Evolutionary conservation across 2,329 filamentous ascomycete genomes (phyloP).

Genomic region (Talaromyces sp.): DNA sequence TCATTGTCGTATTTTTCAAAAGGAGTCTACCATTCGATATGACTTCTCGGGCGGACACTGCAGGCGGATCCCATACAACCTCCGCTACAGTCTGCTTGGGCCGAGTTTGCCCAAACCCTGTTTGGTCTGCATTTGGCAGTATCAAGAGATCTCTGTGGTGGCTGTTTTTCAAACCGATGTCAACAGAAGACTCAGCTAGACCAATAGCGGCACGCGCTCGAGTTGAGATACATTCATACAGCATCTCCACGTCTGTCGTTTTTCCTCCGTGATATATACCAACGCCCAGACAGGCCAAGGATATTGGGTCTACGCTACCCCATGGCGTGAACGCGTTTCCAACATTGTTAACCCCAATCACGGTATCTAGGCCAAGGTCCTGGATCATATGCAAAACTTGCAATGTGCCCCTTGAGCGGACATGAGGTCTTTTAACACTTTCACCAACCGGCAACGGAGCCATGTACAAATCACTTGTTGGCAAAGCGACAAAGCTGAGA

Average conservation of each 20-base stretch:
- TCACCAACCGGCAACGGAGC: conserved; percentile 46
- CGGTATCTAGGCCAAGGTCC: conserved; percentile 53
- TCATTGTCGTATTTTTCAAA: background rate
- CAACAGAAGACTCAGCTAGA: background rate
- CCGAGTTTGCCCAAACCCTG: background rate
- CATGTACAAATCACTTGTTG: conserved; percentile 69
- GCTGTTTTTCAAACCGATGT: background rate
- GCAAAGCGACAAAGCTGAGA: conserved; percentile 63
- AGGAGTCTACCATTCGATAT: background rate
- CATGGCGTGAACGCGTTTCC: conserved; percentile 71
- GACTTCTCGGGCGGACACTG: background rate
- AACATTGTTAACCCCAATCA: conserved; percentile 65
- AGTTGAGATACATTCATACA: conserved; percentile 52
- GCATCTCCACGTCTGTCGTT: conserved; percentile 50
- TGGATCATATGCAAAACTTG: conserved; percentile 57
- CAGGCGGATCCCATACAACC: background rate
- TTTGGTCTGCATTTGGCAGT: background rate
- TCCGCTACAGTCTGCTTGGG: background rate
- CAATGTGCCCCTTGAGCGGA: conserved; percentile 54
- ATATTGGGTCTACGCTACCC: conserved; percentile 61
- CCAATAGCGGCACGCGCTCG: conserved; percentile 22
- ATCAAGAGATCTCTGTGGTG: background rate
- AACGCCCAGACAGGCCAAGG: conserved; percentile 58
- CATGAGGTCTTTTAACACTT: background rate
- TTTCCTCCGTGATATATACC: conserved; percentile 65